Evolutionary conservation across 352 stramenopile genomes (phyloP), one percentile per base, ranked within the genome.

Genomic region (Aphanomyces cochlioides): DNA sequence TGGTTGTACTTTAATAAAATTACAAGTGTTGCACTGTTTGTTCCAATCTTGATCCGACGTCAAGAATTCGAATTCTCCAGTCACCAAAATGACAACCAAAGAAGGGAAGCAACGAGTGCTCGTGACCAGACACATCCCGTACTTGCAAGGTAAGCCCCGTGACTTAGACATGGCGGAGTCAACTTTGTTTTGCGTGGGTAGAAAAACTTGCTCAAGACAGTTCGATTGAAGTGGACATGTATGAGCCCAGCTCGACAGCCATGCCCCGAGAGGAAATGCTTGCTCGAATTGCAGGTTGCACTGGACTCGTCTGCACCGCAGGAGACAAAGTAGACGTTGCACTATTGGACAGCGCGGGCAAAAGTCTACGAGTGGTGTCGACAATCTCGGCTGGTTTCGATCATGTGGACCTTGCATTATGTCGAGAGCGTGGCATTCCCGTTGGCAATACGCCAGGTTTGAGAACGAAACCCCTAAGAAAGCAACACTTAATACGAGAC

Each of bases 341-440:
- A 69, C 65, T 91, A 57, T 72, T 92, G 40, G 80, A 85, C 37
- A 72, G 67, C 12, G 81, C 80, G 40, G 86, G 86, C 2, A 76
- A 79, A 4, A 78, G 77, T 43, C 76, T 92, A 21, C 75, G 78
- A 43, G 83, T 90, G 17, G 83, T 90, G 28, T 92, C 71, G 69
- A 96, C 91, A 40, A 91, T 97, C 83, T 96, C 84, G n/a, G 90
- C 93, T 5, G 91, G 91, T 61, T 85, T 88, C 57, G 92, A 97
- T 81, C 90, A 97, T 73, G 94, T 97, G 73, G 90, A 96, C 60
- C 72, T 96, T 4, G 74, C 83, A 17, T 81, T 81, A 37, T 96
- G 87, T 57, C 74, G 82, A 59, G 79, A 78, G 39, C 72, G 77
- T 2, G 80, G 84, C 57, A 90, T 97, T 60, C 74, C 67, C 17